Conservation (phyloP, 2,329 filamentous ascomycete species). For the Alternaria arbusti region DNA sequence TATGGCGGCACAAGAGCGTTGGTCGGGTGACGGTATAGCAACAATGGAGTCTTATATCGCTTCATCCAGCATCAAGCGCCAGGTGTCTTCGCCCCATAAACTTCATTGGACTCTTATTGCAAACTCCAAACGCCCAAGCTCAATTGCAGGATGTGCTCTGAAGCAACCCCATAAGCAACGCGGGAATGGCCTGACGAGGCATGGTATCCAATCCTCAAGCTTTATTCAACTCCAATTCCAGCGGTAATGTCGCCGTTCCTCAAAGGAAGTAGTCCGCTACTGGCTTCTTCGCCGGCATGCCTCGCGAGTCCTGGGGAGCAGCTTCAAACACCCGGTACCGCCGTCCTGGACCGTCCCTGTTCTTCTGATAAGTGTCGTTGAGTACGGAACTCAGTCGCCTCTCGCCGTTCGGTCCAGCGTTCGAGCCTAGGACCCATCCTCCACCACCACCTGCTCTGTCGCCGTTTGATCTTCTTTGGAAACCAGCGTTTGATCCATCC, state of each 20-base stretch:
- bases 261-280: slow-evolving; percentile 94
- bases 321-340: slow-evolving; percentile 96
- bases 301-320: slow-evolving; percentile 91
- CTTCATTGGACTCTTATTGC: neutral
- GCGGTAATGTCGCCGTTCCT: neutral
- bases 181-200: neutral
- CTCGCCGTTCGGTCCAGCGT: slow-evolving; percentile 43
- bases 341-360: slow-evolving; percentile 74
- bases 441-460: slow-evolving; percentile 61
- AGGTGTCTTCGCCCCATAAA: neutral
- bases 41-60: neutral
- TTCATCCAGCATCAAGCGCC: neutral
- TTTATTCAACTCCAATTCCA: neutral
- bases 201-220: neutral
- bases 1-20: neutral
- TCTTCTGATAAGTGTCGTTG: slow-evolving; percentile 50
- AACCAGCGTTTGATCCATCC: slow-evolving; percentile 66
- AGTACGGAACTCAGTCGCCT: slow-evolving; percentile 47
- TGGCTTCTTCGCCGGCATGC: slow-evolving; percentile 99
- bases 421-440: slow-evolving; percentile 45
- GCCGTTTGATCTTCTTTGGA: slow-evolving; percentile 66
- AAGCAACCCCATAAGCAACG: neutral
- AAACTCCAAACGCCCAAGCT: slow-evolving; percentile 7
- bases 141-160: neutral
- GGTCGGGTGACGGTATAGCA: neutral